Base-by-base conservation (phyloP, 2,329 filamentous ascomycete species). In the Thermothelomyces thermophilus region DNA sequence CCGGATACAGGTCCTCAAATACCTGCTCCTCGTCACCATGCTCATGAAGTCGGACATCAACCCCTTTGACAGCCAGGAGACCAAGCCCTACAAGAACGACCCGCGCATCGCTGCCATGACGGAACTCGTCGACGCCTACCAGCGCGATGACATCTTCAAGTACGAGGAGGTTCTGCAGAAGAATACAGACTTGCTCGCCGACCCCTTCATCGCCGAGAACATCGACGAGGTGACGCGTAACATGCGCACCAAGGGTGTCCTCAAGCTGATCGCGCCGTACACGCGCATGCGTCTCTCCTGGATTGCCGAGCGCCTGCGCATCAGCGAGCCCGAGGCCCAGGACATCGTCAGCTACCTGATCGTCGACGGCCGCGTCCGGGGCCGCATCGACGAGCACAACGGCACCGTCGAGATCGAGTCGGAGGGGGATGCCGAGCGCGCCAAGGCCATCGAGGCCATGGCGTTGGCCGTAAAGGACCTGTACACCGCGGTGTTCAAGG, bases 1-100 rank as follows among this genome's bases (percentile, higher is more conserved):
- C 68, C 83, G 93, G 41, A 97, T 97, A 60, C 91, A 97, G 68
- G 93, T 97, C 14, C 80, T 98, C 60, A 97, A 96, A 70, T 98
- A 98, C 64, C 79, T 98, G 26, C 85, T 98, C 26, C 79, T 98
- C 52, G 91, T 91, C 22, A 97, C 91, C 36, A 97, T 98, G 93
- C 76, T 98, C 51, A 96, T 95, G 87, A 90, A 91, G 65, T 96
- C 91, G 35, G 83, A 94, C 68, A 98, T 98, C 79, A 97, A 97
- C 67, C 93, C 93, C 0, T 97, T 98, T 67, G 91, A 97, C 69
- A 96, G 90, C 8, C 93, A 97, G 68, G 93, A 98, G 72, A 97
- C 91, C 16, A 97, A 97, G 71, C 93, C 93, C 0, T 98, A 98
- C 75, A 91, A 90, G 70, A 91, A 87, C 59, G 91, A 98, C 66